A percentile compares a stretch with the other conserved stretches of the same genome.
Conservation (phyloP, 345 rosid genomes). For the Salix udensis region DNA sequence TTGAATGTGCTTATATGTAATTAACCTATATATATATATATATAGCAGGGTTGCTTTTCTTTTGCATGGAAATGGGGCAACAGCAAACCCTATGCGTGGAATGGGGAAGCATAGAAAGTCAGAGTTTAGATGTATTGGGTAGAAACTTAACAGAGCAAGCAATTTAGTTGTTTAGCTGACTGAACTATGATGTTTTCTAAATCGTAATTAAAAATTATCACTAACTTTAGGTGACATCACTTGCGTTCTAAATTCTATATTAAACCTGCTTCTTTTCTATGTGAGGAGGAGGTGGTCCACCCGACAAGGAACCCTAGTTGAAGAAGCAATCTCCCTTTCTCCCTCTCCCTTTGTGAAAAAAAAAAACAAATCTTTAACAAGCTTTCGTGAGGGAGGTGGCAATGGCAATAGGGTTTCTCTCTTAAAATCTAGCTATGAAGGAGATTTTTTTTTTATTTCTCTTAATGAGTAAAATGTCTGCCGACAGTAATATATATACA, state of each 20-base stretch:
- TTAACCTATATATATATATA: neutral
- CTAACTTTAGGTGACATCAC: slow-evolving; percentile 37
- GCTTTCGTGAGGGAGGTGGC: slow-evolving; percentile 28
- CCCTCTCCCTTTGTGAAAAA: slow-evolving; percentile 3
- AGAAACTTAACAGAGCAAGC: slow-evolving; percentile 67
- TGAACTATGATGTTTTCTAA: slow-evolving; percentile 26
- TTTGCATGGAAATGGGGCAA: slow-evolving; percentile 34
- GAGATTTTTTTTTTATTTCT: slow-evolving; percentile 9
- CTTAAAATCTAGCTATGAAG: neutral
- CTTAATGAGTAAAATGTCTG: slow-evolving; percentile 27
- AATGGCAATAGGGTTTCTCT: slow-evolving; percentile 1
- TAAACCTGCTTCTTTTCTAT: slow-evolving; percentile 29
- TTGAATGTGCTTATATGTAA: neutral
- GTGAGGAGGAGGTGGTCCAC: slow-evolving; percentile 28
- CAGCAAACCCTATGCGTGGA: slow-evolving; percentile 31
- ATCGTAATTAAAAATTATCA: neutral
- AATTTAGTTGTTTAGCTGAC: slow-evolving; percentile 65
- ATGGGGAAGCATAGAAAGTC: slow-evolving; percentile 47
- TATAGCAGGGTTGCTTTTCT: neutral
- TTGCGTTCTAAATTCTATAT: slow-evolving; percentile 21
- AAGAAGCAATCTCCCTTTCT: slow-evolving; percentile 41
- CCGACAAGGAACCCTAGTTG: slow-evolving; percentile 52
- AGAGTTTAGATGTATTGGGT: slow-evolving; percentile 71
- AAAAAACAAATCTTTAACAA: neutral
- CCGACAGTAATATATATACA: slow-evolving; percentile 14